Evolutionary conservation across 768 basidiomycete genomes (phyloP).

Genomic region (Hirschioporus abietinus): DNA sequence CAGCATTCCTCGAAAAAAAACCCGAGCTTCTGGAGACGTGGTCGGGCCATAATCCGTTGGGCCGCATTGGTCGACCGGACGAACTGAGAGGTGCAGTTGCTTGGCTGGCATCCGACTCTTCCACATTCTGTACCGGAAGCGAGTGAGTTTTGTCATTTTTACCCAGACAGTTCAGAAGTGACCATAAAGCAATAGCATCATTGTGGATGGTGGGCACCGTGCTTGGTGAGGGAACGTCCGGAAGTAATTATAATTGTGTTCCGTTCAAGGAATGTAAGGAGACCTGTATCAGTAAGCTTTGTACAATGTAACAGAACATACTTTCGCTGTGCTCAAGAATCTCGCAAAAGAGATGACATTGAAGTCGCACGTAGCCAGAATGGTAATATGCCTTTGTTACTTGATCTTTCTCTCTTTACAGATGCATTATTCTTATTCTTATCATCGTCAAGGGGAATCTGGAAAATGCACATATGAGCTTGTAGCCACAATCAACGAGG

Average conservation of each 20-base stretch:
- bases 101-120: conserved; percentile 74
- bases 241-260: not conserved
- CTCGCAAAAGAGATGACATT: too few species aligned
- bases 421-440: too few species aligned
- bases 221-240: conserved; percentile 37
- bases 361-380: too few species aligned
- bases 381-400: too few species aligned
- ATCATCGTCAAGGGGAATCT: too few species aligned
- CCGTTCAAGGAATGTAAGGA: not conserved
- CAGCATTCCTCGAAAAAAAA: conserved; percentile 59
- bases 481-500: too few species aligned
- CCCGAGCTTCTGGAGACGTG: conserved; percentile 61
- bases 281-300: not conserved
- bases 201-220: conserved; percentile 60
- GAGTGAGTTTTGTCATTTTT: conserved; percentile 48
- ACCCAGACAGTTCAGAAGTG: not conserved
- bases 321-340: too few species aligned
- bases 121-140: conserved; percentile 77
- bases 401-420: too few species aligned
- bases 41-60: conserved; percentile 65
- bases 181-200: conserved; percentile 34
- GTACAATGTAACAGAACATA: too few species aligned
- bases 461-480: too few species aligned
- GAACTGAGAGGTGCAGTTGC: conserved; percentile 66
- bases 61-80: conserved; percentile 64